These are phyloP conservation scores for Cyberlindnera euphorbiae DNA, from an alignment of 805 yeast species.

Conservation along the genomic window DNA sequence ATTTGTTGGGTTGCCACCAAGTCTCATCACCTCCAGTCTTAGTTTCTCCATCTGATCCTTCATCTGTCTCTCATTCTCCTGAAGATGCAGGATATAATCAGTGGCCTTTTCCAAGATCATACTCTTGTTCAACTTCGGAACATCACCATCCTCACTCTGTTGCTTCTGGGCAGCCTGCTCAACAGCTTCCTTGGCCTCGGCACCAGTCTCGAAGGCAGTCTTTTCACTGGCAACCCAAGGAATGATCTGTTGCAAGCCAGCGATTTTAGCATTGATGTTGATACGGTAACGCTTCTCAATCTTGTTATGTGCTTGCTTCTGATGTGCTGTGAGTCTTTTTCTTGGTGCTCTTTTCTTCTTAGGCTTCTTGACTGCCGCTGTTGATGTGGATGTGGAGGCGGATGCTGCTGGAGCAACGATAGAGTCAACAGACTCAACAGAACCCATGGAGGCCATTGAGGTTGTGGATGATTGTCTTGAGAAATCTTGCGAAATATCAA, in stretches of 20 bases:
- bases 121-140: conserved; percentile 53
- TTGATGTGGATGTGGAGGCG: conserved; percentile 3
- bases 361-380: conserved; percentile 20
- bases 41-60: conserved; percentile 28
- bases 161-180: conserved; percentile 12
- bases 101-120: conserved; percentile 68
- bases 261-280: conserved; percentile 67
- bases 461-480: conserved; percentile 12
- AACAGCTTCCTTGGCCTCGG: too few relatives aligned
- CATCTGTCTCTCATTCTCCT: conserved; percentile 41
- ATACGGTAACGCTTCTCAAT: conserved; percentile 69
- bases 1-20: conserved; percentile 17
- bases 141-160: conserved; percentile 14
- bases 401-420: conserved; percentile 2
- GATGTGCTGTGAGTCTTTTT: conserved; percentile 51
- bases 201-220: conserved; percentile 51
- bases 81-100: conserved; percentile 50
- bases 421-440: conserved; percentile 5
- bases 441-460: conserved; percentile 12
- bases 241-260: conserved; percentile 58
- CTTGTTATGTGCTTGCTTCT: conserved; percentile 68
- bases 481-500: conserved; percentile 5
- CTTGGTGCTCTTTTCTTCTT: conserved; percentile 46
- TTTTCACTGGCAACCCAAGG: conserved; percentile 64
- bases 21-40: conserved; percentile 23